These are phyloP conservation scores for Phytophthora podocarpi DNA, from an alignment of 352 stramenopile genomes.

Conservation along the genomic window DNA sequence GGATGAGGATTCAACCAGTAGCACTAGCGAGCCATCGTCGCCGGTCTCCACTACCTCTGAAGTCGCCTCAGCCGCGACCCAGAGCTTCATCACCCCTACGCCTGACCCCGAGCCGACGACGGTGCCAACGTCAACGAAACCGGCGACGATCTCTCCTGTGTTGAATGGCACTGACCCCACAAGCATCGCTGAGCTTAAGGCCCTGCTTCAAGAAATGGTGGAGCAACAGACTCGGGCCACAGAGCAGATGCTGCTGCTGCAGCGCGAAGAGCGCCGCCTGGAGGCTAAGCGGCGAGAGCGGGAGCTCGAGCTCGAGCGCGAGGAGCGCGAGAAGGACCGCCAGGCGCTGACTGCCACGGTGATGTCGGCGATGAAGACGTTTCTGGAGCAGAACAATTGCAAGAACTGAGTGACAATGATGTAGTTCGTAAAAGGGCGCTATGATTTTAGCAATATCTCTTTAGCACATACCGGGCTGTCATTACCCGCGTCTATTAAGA, in stretches of 20 bases:
- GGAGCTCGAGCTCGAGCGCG: slow-evolving; percentile 21
- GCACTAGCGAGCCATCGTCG: slow-evolving; percentile 25
- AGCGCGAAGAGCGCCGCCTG: slow-evolving; percentile 37
- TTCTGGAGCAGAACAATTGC: slow-evolving; percentile 26
- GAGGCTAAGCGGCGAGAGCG: slow-evolving; percentile 33
- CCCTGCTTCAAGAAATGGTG: slow-evolving; percentile 33
- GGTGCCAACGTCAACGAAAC: background rate
- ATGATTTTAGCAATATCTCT: slow-evolving; percentile 14
- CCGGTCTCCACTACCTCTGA: slow-evolving; percentile 1
- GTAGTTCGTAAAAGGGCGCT: slow-evolving; percentile 26
- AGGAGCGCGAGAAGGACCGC: slow-evolving; percentile 30
- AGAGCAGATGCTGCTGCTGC: slow-evolving; percentile 33
- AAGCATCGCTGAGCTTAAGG: slow-evolving; percentile 31
- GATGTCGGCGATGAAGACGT: slow-evolving; percentile 33
- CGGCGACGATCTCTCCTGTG: background rate
- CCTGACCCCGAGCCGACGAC: background rate
- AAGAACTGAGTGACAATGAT: slow-evolving; percentile 13
- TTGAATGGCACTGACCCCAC: slow-evolving; percentile 13
- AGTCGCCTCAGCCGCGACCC: background rate
- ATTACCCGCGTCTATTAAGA: background rate
- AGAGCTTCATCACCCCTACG: slow-evolving; percentile 23
- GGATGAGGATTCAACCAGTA: slow-evolving; percentile 21
- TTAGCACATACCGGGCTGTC: slow-evolving; percentile 2
- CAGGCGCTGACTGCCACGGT: slow-evolving; percentile 28
- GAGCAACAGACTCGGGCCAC: slow-evolving; percentile 31